phyloP scores from a whole-genome alignment of 768 basidiomycete species.

The Leucosporidium yakuticum region DNA sequence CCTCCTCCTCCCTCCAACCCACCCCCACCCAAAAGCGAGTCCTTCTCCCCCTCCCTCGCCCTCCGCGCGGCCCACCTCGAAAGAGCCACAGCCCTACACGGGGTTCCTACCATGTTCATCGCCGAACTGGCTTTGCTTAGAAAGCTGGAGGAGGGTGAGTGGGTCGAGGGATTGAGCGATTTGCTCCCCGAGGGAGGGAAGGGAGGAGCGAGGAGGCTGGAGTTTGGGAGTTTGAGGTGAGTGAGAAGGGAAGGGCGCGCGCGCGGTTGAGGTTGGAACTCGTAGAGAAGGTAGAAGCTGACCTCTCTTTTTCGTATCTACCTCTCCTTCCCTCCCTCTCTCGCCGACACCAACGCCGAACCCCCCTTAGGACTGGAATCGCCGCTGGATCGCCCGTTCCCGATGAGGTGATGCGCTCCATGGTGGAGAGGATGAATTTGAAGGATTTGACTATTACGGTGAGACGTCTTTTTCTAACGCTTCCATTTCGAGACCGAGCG shows the following conservation, averaged over 20 bases:
- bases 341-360: background rate
- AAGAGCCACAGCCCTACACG: conserved; percentile 62
- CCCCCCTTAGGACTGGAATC: conserved; percentile 2
- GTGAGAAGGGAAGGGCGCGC: too few relatives aligned
- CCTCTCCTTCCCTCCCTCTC: background rate
- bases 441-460: conserved; percentile 2
- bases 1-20: too few relatives aligned
- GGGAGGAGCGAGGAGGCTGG: background rate
- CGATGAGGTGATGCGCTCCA: background rate
- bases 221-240: background rate
- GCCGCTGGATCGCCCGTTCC: conserved; percentile 4
- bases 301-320: too few relatives aligned
- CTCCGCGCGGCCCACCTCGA: conserved; percentile 60
- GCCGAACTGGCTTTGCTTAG: conserved; percentile 25
- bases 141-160: background rate
- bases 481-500: too few relatives aligned
- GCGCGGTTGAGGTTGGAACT: too few relatives aligned
- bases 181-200: too few relatives aligned
- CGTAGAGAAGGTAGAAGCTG: too few relatives aligned
- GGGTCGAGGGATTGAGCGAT: background rate
- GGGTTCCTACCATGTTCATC: conserved; percentile 7
- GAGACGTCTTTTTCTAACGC: too few relatives aligned
- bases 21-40: too few relatives aligned
- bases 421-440: conserved; percentile 2
- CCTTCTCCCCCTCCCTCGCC: too few relatives aligned